phyloP scores from a whole-genome alignment of 2,329 filamentous ascomycete species.

The Verticillium longisporum region DNA sequence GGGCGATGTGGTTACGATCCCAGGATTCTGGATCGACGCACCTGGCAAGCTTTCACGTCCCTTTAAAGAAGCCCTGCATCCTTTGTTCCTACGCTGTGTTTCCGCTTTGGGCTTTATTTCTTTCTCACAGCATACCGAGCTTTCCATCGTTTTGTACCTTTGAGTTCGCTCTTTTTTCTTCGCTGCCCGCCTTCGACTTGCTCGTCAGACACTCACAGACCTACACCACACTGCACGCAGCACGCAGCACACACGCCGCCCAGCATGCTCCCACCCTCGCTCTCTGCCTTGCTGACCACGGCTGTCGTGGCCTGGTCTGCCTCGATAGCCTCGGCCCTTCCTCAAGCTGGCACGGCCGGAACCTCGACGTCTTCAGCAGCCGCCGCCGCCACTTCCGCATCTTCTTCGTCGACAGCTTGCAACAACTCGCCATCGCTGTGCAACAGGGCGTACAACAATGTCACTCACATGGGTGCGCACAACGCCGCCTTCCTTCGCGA shows the following conservation, averaged over 20 bases:
- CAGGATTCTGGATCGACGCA: not conserved
- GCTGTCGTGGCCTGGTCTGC: not conserved
- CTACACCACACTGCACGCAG: too few relatives aligned
- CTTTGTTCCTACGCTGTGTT: not conserved
- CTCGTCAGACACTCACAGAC: not conserved
- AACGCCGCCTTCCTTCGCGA: constrained; percentile 67
- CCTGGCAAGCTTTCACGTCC: not conserved
- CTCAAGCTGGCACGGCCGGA: not conserved
- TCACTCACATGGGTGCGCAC: constrained; percentile 74
- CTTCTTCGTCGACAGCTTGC: constrained; percentile 47
- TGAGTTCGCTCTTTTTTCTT: not conserved
- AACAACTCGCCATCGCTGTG: constrained; percentile 78
- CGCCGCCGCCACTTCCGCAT: constrained; percentile 1
- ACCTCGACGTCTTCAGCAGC: constrained; percentile 13
- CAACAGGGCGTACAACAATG: constrained; percentile 61
- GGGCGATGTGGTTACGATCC: not conserved
- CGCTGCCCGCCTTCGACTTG: too few relatives aligned
- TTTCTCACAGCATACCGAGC: not conserved
- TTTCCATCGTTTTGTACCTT: not conserved
- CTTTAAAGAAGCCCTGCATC: not conserved
- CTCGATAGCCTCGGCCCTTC: not conserved
- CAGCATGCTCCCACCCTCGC: not conserved
- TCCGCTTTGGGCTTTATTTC: not conserved
- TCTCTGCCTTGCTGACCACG: not conserved
- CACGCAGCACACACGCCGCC: not conserved